These are phyloP conservation scores for Boletus rufocinnamomeus DNA, from an alignment of 768 basidiomycete species.

Conservation along the genomic window DNA sequence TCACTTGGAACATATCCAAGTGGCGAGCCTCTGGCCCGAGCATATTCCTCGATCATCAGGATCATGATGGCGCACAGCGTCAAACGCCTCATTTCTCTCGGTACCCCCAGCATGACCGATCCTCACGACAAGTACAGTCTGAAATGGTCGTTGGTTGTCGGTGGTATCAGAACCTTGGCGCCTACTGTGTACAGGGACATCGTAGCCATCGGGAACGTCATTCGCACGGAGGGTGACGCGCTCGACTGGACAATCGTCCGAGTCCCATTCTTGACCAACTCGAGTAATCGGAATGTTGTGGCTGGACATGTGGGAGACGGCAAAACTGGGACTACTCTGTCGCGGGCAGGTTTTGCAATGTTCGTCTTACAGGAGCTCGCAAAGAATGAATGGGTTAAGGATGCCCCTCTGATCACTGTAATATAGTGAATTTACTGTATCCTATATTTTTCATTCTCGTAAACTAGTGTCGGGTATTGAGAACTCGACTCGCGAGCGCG, in stretches of 20 bases:
- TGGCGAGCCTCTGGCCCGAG: slow-evolving; percentile 61
- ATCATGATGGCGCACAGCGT: slow-evolving; percentile 54
- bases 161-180: slow-evolving; percentile 40
- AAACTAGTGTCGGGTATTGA: background rate
- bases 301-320: slow-evolving; percentile 73
- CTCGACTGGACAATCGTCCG: slow-evolving; percentile 72
- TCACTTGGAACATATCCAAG: slow-evolving; percentile 44
- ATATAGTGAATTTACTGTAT: background rate
- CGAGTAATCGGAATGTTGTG: slow-evolving; percentile 44
- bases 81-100: slow-evolving; percentile 64
- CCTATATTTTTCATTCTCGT: background rate
- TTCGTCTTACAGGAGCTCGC: slow-evolving; percentile 62
- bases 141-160: slow-evolving; percentile 41
- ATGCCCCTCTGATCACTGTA: slow-evolving; percentile 34
- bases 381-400: slow-evolving; percentile 59
- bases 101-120: slow-evolving; percentile 67
- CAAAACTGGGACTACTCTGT: slow-evolving; percentile 47
- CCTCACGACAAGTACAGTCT: slow-evolving; percentile 56
- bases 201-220: slow-evolving; percentile 58
- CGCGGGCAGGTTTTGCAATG: slow-evolving; percentile 59
- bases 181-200: slow-evolving; percentile 67
- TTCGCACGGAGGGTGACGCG: slow-evolving; percentile 49
- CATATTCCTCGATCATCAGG: slow-evolving; percentile 56
- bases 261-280: slow-evolving; percentile 49
- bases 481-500: background rate